Evolutionary conservation across 2,329 filamentous ascomycete species (phyloP).

Genomic region (Colletotrichum paranaense): DNA sequence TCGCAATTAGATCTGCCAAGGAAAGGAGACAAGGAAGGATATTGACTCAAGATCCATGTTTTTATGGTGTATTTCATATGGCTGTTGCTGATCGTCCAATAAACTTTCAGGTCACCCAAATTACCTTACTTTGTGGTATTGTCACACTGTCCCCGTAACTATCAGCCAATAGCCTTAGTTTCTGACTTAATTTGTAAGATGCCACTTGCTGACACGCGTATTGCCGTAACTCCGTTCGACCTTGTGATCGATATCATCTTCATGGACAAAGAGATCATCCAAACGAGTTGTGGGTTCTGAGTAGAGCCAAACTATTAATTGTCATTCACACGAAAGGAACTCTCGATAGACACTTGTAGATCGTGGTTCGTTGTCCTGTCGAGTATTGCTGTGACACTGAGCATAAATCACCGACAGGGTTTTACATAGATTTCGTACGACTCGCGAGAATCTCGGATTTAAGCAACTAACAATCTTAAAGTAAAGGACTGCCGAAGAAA

Average conservation of each 20-base stretch:
- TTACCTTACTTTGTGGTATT: not conserved
- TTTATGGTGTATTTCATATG: not conserved
- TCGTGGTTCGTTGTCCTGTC: not conserved
- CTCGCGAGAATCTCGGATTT: not conserved
- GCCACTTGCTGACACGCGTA: not conserved
- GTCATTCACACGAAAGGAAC: not conserved
- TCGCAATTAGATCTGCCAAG: conserved; percentile 8
- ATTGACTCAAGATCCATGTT: conserved; percentile 1
- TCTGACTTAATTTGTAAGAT: not conserved
- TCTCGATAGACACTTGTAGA: not conserved
- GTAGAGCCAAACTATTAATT: not conserved
- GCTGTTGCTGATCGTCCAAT: not conserved
- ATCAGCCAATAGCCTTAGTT: too few relatives aligned
- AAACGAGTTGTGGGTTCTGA: not conserved
- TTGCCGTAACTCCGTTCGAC: too few relatives aligned
- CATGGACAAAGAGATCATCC: not conserved
- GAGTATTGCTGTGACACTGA: not conserved
- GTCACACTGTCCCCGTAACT: not conserved
- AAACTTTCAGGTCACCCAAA: not conserved
- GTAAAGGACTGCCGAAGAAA: not conserved
- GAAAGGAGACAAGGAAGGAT: not conserved
- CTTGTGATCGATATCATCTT: not conserved
- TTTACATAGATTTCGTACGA: not conserved
- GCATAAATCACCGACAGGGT: too few relatives aligned
- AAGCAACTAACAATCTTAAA: not conserved